phyloP scores from a whole-genome alignment of 257 asterid genomes.

The Verbascum thapsus region DNA sequence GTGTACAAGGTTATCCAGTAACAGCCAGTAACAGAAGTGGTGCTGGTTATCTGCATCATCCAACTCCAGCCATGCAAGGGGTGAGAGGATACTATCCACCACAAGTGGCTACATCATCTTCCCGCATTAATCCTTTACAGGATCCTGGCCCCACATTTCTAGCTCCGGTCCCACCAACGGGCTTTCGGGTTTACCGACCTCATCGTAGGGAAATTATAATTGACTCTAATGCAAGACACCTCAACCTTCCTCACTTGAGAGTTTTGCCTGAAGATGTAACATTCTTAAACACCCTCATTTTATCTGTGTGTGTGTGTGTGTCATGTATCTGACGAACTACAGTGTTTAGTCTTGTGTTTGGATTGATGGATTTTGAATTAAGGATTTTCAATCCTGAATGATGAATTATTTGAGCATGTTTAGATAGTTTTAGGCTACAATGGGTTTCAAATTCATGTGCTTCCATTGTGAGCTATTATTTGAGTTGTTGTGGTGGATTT shows the following conservation, averaged over 20 bases:
- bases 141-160: constrained; percentile 54
- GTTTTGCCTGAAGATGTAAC: constrained; percentile 78
- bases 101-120: too few relatives aligned
- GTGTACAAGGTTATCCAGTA: constrained; percentile 48
- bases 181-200: constrained; percentile 55
- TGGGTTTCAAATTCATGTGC: too few relatives aligned
- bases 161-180: constrained; percentile 57
- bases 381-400: too few relatives aligned
- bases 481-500: neutral
- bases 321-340: too few relatives aligned
- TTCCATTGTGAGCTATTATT: too few relatives aligned
- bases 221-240: constrained; percentile 50
- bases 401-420: too few relatives aligned
- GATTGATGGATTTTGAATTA: too few relatives aligned
- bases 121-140: constrained; percentile 44
- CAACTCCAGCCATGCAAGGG: constrained; percentile 43
- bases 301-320: too few relatives aligned
- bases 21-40: constrained; percentile 32
- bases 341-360: too few relatives aligned
- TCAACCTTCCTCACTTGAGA: constrained; percentile 61
- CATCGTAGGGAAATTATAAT: constrained; percentile 56
- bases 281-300: neutral
- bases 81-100: constrained; percentile 47
- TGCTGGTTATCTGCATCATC: constrained; percentile 40
- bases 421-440: too few relatives aligned